These are phyloP conservation scores for Coccomyxa sp. DNA, from an alignment of 139 green algal species.

Conservation along the genomic window DNA sequence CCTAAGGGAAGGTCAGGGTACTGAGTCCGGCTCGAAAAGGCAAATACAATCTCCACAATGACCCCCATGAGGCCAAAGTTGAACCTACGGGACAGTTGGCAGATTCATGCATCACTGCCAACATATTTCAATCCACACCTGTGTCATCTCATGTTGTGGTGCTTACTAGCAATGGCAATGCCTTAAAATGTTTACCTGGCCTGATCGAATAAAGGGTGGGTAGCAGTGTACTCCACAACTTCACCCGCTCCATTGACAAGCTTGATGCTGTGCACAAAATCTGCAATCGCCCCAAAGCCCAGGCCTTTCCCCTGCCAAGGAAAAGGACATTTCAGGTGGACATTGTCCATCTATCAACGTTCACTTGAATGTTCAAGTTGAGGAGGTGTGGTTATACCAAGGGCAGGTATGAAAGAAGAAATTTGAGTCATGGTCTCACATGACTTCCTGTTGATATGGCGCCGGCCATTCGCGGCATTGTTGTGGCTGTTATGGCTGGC, in stretches of 20 bases:
- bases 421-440: background rate
- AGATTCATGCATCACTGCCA: too few relatives aligned
- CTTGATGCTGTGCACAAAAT: background rate
- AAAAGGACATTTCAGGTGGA: too few relatives aligned
- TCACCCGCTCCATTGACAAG: background rate
- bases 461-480: background rate
- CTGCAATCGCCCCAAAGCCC: background rate
- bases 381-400: too few relatives aligned
- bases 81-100: background rate
- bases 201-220: background rate
- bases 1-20: background rate
- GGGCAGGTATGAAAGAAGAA: background rate
- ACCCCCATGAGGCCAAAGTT: background rate
- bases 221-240: background rate
- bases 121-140: too few relatives aligned
- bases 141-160: too few relatives aligned
- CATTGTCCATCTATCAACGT: too few relatives aligned
- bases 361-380: too few relatives aligned
- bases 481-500: background rate
- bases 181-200: too few relatives aligned
- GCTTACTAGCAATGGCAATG: too few relatives aligned
- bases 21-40: background rate
- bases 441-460: background rate
- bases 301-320: background rate
- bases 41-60: background rate